These are phyloP conservation scores for Chrysochromulina tobinii DNA, from an alignment of 78 protist genomes.

Conservation along the genomic window DNA sequence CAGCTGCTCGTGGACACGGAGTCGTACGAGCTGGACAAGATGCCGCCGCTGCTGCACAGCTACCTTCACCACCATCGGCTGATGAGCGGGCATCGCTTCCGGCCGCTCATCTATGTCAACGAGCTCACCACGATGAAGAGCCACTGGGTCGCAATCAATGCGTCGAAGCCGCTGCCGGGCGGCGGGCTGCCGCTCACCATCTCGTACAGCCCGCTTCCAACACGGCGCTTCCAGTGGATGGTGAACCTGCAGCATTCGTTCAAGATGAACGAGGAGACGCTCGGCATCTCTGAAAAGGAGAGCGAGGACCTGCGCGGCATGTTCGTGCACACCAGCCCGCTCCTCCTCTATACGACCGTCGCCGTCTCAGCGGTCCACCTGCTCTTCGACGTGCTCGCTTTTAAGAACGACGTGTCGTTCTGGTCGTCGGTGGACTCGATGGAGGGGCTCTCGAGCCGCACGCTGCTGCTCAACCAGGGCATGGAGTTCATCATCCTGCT, in stretches of 20 bases:
- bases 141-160: not conserved
- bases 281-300: slow-evolving; percentile 7
- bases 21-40: no score
- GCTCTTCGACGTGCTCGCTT: slow-evolving; percentile 51
- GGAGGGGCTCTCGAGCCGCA: slow-evolving; percentile 36
- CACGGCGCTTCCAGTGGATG: not conserved
- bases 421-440: slow-evolving; percentile 15
- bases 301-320: slow-evolving; percentile 38
- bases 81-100: not conserved
- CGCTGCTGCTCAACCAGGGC: slow-evolving; percentile 6
- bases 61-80: not conserved
- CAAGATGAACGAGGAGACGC: not conserved
- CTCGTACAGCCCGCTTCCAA: not conserved
- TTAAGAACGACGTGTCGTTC: slow-evolving; percentile 29
- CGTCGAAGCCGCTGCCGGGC: no score
- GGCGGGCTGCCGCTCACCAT: not conserved
- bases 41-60: not conserved
- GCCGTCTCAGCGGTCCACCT: slow-evolving; percentile 27
- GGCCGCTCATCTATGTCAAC: not conserved
- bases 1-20: not conserved
- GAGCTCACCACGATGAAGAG: not conserved
- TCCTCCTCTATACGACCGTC: slow-evolving; percentile 17
- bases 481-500: slow-evolving; percentile 34
- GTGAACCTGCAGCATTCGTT: not conserved
- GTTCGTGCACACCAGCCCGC: slow-evolving; percentile 25